These are phyloP conservation scores for Pythium folliculosum DNA, from an alignment of 352 stramenopile species.

Conservation along the genomic window DNA sequence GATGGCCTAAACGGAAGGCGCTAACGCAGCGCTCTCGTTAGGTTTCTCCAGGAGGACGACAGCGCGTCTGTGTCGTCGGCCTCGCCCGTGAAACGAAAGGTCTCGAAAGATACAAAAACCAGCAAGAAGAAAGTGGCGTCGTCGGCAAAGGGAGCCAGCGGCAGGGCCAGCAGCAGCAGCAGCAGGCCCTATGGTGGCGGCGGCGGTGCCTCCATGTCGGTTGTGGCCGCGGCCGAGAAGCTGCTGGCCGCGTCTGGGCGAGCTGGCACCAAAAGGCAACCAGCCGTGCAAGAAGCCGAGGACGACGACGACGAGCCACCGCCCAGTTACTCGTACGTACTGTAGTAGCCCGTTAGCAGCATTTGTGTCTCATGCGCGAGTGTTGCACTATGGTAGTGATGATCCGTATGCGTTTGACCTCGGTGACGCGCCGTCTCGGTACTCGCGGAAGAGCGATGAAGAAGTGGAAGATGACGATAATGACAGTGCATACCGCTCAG, in stretches of 20 bases:
- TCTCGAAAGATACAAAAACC: constrained; percentile 21
- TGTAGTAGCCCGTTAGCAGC: background rate
- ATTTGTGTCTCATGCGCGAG: background rate
- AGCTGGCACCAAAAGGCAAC: constrained; percentile 24
- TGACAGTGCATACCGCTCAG: background rate
- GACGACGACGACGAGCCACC: constrained; percentile 53
- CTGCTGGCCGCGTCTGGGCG: constrained; percentile 54
- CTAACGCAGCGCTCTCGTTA: constrained; percentile 22
- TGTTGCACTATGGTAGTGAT: constrained; percentile 27
- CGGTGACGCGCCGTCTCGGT: constrained; percentile 29
- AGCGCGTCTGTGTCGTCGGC: constrained; percentile 43
- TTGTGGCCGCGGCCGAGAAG: constrained; percentile 50
- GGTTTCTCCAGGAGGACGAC: constrained; percentile 63
- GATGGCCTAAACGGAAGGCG: background rate
- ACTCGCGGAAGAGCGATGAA: constrained; percentile 30
- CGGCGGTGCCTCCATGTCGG: constrained; percentile 31
- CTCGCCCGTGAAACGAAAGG: constrained; percentile 26
- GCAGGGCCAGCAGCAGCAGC: background rate
- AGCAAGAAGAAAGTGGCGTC: constrained; percentile 9
- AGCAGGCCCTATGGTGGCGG: background rate
- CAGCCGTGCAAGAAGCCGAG: constrained; percentile 23
- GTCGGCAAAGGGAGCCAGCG: background rate
- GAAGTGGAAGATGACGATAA: constrained; percentile 26
- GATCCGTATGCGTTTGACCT: constrained; percentile 84
- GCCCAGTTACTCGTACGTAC: constrained; percentile 52